These are phyloP conservation scores for Coemansia sp. DNA, from an alignment of 192 early-diverging fungal species.

Conservation along the genomic window DNA sequence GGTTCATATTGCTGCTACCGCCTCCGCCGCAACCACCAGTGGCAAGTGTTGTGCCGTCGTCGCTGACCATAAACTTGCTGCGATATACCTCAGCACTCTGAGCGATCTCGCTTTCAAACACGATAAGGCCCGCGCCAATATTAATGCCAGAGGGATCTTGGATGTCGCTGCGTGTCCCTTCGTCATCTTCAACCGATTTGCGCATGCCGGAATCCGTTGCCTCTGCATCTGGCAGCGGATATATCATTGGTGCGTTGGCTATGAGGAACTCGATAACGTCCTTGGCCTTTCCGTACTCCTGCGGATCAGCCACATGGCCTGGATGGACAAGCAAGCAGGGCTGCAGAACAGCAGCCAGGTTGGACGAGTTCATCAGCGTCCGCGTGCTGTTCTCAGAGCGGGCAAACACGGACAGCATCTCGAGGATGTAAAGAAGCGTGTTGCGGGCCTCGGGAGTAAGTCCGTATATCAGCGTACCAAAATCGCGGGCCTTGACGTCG, in stretches of 20 bases:
- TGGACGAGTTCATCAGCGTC: constrained; percentile 73
- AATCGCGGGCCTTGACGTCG: constrained; percentile 46
- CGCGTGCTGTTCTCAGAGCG: constrained; percentile 46
- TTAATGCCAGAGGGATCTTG: background rate
- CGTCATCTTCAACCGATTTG: background rate
- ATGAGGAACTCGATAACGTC: constrained; percentile 78
- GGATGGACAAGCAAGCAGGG: constrained; percentile 78
- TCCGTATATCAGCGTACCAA: constrained; percentile 61
- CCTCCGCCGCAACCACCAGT: background rate
- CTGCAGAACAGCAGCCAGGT: constrained; percentile 76
- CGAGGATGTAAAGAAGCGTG: constrained; percentile 71
- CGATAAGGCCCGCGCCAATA: constrained; percentile 32
- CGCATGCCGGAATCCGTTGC: background rate
- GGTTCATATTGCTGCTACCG: constrained; percentile 2
- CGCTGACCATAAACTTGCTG: constrained; percentile 24
- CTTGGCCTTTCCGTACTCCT: constrained; percentile 76
- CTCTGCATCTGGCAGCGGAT: background rate
- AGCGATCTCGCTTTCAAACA: constrained; percentile 15
- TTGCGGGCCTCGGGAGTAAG: constrained; percentile 63
- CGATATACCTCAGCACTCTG: constrained; percentile 9
- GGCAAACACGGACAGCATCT: constrained; percentile 60
- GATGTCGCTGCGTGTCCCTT: background rate
- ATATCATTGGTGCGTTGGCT: constrained; percentile 38
- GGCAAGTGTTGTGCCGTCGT: constrained; percentile 30
- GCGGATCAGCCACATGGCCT: constrained; percentile 67